Conservation (phyloP, 1,284 basidiomycete species). For the Rhodotorula sp. region DNA sequence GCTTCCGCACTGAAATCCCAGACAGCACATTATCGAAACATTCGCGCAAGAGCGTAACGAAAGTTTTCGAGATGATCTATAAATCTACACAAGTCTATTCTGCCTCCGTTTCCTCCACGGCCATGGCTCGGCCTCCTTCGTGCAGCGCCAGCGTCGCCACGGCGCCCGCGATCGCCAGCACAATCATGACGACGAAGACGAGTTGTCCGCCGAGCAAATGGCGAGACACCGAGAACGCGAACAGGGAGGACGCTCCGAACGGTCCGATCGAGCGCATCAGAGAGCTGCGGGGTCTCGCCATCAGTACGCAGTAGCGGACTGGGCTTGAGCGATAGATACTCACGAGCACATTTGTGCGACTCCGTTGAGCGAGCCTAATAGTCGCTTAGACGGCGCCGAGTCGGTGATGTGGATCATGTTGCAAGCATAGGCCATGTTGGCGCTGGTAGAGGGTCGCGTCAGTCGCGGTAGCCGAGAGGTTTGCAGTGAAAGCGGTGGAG, state of each 20-base stretch:
- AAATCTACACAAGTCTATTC: neutral
- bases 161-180: constrained; percentile 15
- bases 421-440: constrained; percentile 34
- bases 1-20: too few relatives aligned
- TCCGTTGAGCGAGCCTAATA: constrained; percentile 47
- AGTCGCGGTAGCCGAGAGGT: neutral
- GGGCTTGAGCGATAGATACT: neutral
- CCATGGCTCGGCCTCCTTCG: constrained; percentile 31
- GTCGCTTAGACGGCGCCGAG: constrained; percentile 42
- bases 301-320: too few relatives aligned
- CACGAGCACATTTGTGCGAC: constrained; percentile 45
- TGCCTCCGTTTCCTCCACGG: neutral
- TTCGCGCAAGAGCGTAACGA: too few relatives aligned
- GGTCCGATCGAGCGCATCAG: constrained; percentile 39
- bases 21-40: too few relatives aligned
- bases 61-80: too few relatives aligned
- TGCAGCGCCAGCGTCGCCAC: constrained; percentile 27
- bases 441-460: constrained; percentile 8
- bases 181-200: constrained; percentile 37
- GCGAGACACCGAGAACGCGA: constrained; percentile 36
- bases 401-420: constrained; percentile 48
- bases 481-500: neutral
- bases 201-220: constrained; percentile 29
- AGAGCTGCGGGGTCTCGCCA: constrained; percentile 13
- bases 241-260: constrained; percentile 37